Percentiles rank a stretch among this genome's conserved stretches.
Conservation (phyloP, 495 filamentous ascomycete species). For the Xylaria curta region DNA sequence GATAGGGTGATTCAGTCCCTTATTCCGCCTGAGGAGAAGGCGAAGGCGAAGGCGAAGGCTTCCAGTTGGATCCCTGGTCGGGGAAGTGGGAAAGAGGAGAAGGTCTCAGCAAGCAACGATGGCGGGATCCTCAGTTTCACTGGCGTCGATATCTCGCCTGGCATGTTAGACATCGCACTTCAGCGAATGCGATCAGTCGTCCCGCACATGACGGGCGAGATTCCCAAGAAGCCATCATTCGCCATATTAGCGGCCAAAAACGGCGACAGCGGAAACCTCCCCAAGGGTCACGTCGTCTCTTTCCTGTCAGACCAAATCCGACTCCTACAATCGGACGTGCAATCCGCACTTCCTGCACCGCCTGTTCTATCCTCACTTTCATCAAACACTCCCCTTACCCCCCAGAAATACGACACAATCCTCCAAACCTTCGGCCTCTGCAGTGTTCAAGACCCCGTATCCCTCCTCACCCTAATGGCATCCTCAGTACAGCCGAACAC, state of each 20-base stretch:
- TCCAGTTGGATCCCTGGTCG: slow-evolving; percentile 1
- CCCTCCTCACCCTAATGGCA: slow-evolving; percentile 67
- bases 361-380: slow-evolving; percentile 23
- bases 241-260: slow-evolving; percentile 33
- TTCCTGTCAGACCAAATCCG: slow-evolving; percentile 44
- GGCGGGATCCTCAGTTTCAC: slow-evolving; percentile 48
- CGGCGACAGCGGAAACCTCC: not conserved
- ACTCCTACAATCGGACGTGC: slow-evolving; percentile 49
- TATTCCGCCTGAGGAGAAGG: slow-evolving; percentile 19
- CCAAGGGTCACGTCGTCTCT: slow-evolving; percentile 36
- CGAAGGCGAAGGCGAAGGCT: slow-evolving; percentile 19
- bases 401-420: slow-evolving; percentile 76
- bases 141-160: slow-evolving; percentile 51
- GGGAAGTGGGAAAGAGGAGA: slow-evolving; percentile 14
- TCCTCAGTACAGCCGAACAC: slow-evolving; percentile 55
- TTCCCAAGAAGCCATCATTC: slow-evolving; percentile 43
- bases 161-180: slow-evolving; percentile 53
- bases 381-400: not conserved
- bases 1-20: slow-evolving; percentile 37
- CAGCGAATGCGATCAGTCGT: slow-evolving; percentile 42
- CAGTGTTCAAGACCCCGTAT: slow-evolving; percentile 76
- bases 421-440: slow-evolving; percentile 94
- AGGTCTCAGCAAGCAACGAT: slow-evolving; percentile 22
- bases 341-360: slow-evolving; percentile 37
- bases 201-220: slow-evolving; percentile 34